Base-by-base conservation (phyloP, 192 early-diverging fungal genomes). In the Mortierella hygrophila region DNA sequence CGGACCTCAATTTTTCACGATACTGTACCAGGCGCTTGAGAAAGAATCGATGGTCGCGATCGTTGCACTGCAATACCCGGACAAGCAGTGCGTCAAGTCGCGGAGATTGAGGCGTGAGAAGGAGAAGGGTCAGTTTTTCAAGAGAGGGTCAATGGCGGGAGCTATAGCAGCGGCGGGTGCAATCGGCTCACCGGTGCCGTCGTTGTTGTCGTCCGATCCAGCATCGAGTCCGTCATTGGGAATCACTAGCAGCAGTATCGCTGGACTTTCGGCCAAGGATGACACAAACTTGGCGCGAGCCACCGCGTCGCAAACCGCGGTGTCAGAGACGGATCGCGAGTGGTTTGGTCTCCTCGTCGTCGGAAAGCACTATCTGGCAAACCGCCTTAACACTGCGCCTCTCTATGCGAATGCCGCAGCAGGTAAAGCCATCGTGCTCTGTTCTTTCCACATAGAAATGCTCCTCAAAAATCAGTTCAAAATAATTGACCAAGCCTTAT, bases 1-100 rank as follows among this genome's bases (percentile, higher is more conserved):
- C 10, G 26, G 46, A 54, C 76, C 84, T 8, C 70, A 80, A 10
- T 49, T 86, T 5, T 86, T 60, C 54, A 75, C 79, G 9, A 86
- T 76, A 6, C 76, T 86, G 3, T 70, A 80, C 47, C 77, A 55
- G 9, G 84, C 84, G 1, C 54, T 86, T 52, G 75, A 81, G 16
- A 70, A 72, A 16, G 79, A 86, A 11, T 46, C 75, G 4, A 81
- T 86, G 79, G 84, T 86, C 10, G 84, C 84, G 0, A 78, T 86
- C 52, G 84, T 86, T 20, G 78, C 84, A 16, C 18, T 86, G 57
- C 84, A 86, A 32, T 86, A 86, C 60, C 84, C 84, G 0, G 79
- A 86, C 38, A 86, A 75, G 23, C 74, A 80, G 18, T 77, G 78
- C 40, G 68, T 76, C 35, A 75, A 79, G 13, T 38, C 81, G 29